Conservation (phyloP, 2,329 filamentous ascomycete species). For the Talaromyces albobiverticillius region DNA sequence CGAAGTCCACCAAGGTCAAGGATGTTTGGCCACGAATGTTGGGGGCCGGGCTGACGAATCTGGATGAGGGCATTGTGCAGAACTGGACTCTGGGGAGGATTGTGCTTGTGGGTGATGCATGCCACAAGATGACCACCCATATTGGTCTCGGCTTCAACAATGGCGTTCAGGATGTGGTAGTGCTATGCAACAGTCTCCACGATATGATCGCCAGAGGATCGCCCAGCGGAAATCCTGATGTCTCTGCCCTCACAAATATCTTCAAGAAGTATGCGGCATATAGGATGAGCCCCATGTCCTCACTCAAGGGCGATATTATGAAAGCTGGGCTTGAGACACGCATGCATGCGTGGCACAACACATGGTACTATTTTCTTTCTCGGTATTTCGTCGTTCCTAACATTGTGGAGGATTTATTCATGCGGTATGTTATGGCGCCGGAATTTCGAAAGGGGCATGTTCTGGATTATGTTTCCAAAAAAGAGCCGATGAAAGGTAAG, state of each 20-base stretch:
- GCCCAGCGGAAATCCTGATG: neutral
- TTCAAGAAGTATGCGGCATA: constrained; percentile 11
- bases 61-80: constrained; percentile 11
- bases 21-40: constrained; percentile 3
- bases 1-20: neutral
- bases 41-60: constrained; percentile 1
- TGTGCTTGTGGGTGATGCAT: constrained; percentile 9
- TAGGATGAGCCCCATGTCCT: constrained; percentile 13
- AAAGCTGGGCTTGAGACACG: constrained; percentile 16
- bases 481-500: constrained; percentile 16
- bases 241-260: neutral
- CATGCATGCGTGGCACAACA: constrained; percentile 14
- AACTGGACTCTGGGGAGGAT: constrained; percentile 10
- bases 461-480: constrained; percentile 13
- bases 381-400: constrained; percentile 8
- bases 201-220: neutral
- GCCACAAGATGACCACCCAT: constrained; percentile 4
- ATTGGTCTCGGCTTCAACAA: constrained; percentile 5
- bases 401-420: constrained; percentile 6
- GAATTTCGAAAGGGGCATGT: constrained; percentile 14
- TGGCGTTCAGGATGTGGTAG: constrained; percentile 4
- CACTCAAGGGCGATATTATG: constrained; percentile 9
- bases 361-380: constrained; percentile 11
- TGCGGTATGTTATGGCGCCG: constrained; percentile 8
- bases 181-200: constrained; percentile 17